Evolutionary conservation across 179 eudicot species (phyloP).

Genomic region (Drosera spatulata): DNA sequence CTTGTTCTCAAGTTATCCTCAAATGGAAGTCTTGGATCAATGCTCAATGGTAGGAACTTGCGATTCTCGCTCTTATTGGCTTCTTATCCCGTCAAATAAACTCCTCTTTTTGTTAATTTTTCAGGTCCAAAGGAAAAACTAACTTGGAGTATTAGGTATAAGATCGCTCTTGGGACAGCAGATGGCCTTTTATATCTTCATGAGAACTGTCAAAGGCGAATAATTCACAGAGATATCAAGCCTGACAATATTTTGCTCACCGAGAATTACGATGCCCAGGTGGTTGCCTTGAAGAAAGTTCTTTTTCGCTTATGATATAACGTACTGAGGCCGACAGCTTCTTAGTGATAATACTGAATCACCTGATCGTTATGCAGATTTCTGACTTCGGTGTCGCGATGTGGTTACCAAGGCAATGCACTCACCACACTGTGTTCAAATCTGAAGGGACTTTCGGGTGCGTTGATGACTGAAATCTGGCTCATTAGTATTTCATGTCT

Average conservation of each 20-base stretch:
- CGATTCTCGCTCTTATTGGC: background rate
- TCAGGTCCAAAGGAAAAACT: conserved; percentile 42
- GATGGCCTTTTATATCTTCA: conserved; percentile 76
- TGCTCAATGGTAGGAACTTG: conserved; percentile 39
- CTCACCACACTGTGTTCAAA: conserved; percentile 47
- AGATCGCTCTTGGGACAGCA: conserved; percentile 63
- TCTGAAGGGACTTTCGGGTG: conserved; percentile 91
- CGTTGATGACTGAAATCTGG: conserved; percentile 3
- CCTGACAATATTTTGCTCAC: conserved; percentile 73
- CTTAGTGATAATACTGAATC: background rate
- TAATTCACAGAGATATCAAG: conserved; percentile 89
- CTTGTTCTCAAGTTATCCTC: conserved; percentile 71
- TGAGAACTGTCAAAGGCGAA: conserved; percentile 67
- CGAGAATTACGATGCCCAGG: conserved; percentile 76
- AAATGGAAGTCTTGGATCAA: conserved; percentile 78
- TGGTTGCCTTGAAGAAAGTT: conserved; percentile 5
- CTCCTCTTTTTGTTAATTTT: background rate
- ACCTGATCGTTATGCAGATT: conserved; percentile 25
- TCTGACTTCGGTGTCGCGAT: conserved; percentile 79
- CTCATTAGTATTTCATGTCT: background rate
- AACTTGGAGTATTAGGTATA: conserved; percentile 52
- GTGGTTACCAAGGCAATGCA: conserved; percentile 79
- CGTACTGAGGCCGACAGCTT: no score
- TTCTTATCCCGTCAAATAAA: background rate
- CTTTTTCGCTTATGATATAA: background rate